These are phyloP conservation scores for Penicillium sp. DNA, from an alignment of 2,329 filamentous ascomycete genomes.

Conservation along the genomic window DNA sequence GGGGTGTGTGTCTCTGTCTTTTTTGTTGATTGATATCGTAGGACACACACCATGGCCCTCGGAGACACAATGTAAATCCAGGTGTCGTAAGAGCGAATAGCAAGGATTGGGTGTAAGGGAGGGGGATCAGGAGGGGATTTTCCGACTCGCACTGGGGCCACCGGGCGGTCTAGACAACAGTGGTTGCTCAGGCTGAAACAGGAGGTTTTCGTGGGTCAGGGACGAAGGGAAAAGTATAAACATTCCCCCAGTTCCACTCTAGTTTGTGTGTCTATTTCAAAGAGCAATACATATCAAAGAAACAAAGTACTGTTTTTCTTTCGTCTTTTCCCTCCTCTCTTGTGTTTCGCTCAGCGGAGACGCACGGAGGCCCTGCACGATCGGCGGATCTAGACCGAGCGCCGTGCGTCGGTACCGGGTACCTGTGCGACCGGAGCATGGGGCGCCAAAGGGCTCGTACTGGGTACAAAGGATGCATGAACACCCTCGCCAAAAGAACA, in stretches of 20 bases:
- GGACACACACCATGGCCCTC: slow-evolving; percentile 27
- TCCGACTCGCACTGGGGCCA: slow-evolving; percentile 24
- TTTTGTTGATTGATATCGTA: neutral
- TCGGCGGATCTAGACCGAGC: slow-evolving; percentile 25
- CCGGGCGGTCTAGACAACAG: slow-evolving; percentile 37
- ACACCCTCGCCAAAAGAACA: neutral
- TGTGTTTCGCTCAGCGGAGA: slow-evolving; percentile 4
- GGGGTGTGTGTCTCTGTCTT: neutral
- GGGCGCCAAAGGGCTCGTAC: neutral
- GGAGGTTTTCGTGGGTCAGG: slow-evolving; percentile 11
- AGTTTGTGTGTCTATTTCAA: neutral
- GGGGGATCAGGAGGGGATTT: slow-evolving; percentile 25
- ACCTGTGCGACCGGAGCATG: neutral
- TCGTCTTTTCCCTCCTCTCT: neutral
- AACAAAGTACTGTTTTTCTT: neutral
- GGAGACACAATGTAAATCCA: neutral
- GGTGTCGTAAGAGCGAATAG: neutral
- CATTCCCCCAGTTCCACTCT: neutral
- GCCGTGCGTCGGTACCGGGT: neutral
- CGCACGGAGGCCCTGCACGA: slow-evolving; percentile 13
- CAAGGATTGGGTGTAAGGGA: slow-evolving; percentile 10
- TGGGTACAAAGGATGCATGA: neutral
- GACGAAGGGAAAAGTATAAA: neutral
- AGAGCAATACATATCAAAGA: neutral
- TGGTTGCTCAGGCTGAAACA: slow-evolving; percentile 21